Conservation (phyloP, 768 basidiomycete genomes). For the Albatrellus ellisii region DNA sequence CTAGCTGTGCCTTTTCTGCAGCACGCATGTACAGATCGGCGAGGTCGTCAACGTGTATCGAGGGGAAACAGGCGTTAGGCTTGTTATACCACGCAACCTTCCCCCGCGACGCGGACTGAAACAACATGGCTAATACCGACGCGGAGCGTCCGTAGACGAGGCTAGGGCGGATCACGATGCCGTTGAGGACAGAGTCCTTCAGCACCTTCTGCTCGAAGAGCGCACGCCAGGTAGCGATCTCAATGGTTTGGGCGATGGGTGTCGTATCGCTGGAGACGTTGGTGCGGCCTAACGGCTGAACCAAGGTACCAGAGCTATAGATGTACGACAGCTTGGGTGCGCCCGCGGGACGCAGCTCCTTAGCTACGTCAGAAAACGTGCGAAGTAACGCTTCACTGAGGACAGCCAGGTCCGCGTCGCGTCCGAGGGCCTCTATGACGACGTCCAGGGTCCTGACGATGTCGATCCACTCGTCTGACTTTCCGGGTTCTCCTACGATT, state of each 20-base stretch:
- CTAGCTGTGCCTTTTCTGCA: slow-evolving; percentile 25
- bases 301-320: slow-evolving; percentile 33
- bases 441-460: slow-evolving; percentile 22
- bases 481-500: background rate
- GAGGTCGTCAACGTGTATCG: slow-evolving; percentile 32
- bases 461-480: slow-evolving; percentile 7
- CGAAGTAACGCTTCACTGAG: slow-evolving; percentile 17
- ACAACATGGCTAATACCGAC: slow-evolving; percentile 23
- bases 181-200: slow-evolving; percentile 21
- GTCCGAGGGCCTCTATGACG: slow-evolving; percentile 22
- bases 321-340: slow-evolving; percentile 31
- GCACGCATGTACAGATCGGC: slow-evolving; percentile 29
- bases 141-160: slow-evolving; percentile 30
- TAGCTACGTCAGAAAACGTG: slow-evolving; percentile 17
- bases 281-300: slow-evolving; percentile 25
- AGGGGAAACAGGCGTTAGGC: slow-evolving; percentile 21
- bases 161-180: slow-evolving; percentile 31
- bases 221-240: slow-evolving; percentile 22
- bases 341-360: slow-evolving; percentile 16
- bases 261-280: slow-evolving; percentile 23
- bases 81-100: slow-evolving; percentile 23
- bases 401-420: slow-evolving; percentile 7
- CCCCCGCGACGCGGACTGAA: slow-evolving; percentile 20
- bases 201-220: slow-evolving; percentile 22
- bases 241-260: slow-evolving; percentile 8